A percentile compares a stretch with the other conserved stretches of the same genome.
Evolutionary conservation across 352 stramenopile species (phyloP).

Genomic region (Achlya hypogyna): DNA sequence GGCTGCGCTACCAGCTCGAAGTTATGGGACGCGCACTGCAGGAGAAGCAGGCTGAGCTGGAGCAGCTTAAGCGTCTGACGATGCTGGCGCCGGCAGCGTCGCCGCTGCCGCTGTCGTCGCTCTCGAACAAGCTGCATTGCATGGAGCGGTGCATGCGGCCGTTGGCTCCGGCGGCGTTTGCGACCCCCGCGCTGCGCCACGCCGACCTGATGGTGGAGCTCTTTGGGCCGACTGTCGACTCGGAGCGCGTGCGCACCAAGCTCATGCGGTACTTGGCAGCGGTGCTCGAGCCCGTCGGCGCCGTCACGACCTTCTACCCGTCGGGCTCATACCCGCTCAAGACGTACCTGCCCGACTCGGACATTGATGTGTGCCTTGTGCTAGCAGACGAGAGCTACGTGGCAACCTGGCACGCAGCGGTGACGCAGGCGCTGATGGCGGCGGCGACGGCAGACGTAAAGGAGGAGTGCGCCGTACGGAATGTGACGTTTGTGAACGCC

Average conservation of each 20-base stretch:
- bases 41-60: neutral
- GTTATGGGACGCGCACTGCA: neutral
- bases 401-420: constrained; percentile 69
- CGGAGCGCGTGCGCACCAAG: constrained; percentile 50
- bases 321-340: constrained; percentile 85
- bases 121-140: constrained; percentile 5
- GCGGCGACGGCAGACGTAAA: neutral
- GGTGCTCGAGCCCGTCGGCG: constrained; percentile 48
- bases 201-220: constrained; percentile 46
- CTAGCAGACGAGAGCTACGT: constrained; percentile 67
- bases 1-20: neutral
- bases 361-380: constrained; percentile 78
- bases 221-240: constrained; percentile 53
- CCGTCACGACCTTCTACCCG: constrained; percentile 42
- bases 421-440: constrained; percentile 65
- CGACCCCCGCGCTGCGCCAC: neutral
- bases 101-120: neutral
- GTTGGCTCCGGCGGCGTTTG: neutral
- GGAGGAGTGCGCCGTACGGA: constrained; percentile 45
- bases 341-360: constrained; percentile 82
- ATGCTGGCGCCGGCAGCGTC: neutral
- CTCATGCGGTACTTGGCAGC: constrained; percentile 58
- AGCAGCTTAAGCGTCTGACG: neutral
- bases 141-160: constrained; percentile 17
- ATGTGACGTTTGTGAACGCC: constrained; percentile 86